Evolutionary conservation across 495 filamentous ascomycete species (phyloP), one percentile per base, ranked within the genome.

Genomic region (Penicillium canescens): DNA sequence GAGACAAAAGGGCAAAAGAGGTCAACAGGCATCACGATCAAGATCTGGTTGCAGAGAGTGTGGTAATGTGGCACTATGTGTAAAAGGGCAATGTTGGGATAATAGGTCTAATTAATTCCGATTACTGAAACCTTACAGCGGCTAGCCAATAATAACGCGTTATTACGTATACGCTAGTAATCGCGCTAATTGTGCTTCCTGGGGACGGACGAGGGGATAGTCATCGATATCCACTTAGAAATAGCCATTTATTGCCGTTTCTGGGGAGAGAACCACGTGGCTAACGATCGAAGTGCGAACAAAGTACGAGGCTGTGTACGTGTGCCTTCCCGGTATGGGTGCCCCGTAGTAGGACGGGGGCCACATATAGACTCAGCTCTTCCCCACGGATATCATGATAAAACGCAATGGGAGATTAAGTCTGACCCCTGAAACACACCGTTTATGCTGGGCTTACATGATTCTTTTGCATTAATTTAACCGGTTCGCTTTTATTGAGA

Each of bases 111-210:
- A 50, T 50, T 50, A 31, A 41, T 47, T 47, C 45, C 35, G 28
- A 47, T 47, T 50, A 50, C 35, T 31, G 18, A 31, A 40, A 2
- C 20, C 11, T 50, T 41, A 40, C 18, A 10, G 46, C 20, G 20
- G 9, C 20, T 40, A 41, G 18, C 46, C 20, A 50, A 39, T 49
- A 49, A 49, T 49, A 39, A 49, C 46, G 46, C 46, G 46, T 38
- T 39, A 49, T 39, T 49, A 39, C 35, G 18, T 26, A 49, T 49
- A 24, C 35, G 18, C 46, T 39, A 49, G 34, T 38, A 49, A 49
- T 26, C 46, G 35, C 35, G 46, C 46, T 49, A 49, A 49, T 39
- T 49, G 46, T 38, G 34, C 46, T 38, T n/a, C n/a, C 46, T 18
- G 6, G 34, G 46, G 46, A 40, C 34, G 34, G 46, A 49, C 35